Conservation (phyloP, 1,284 basidiomycete species). For the Thelephora terrestris region DNA sequence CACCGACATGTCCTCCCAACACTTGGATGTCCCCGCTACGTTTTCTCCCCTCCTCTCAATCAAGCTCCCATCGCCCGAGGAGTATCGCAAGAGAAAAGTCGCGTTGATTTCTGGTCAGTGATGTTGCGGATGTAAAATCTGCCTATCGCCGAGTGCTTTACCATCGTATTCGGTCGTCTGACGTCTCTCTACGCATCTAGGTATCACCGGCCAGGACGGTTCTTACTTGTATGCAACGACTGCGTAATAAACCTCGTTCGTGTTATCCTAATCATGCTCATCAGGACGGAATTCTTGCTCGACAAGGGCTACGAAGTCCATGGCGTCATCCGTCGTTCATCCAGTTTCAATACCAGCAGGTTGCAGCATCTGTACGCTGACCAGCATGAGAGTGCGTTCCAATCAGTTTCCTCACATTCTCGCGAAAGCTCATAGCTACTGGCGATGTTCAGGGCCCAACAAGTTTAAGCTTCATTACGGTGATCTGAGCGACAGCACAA, state of each 20-base stretch:
- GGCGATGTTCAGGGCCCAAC: slow-evolving; percentile 41
- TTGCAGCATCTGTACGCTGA: slow-evolving; percentile 85
- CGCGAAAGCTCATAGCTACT: not conserved
- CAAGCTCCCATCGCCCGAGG: slow-evolving; percentile 59
- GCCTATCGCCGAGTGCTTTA: not conserved
- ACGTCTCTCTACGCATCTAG: slow-evolving; percentile 26
- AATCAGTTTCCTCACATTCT: not conserved
- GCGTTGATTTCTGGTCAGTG: slow-evolving; percentile 75
- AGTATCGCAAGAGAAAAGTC: slow-evolving; percentile 80
- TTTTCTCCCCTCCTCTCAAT: slow-evolving; percentile 37
- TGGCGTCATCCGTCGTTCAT: slow-evolving; percentile 88
- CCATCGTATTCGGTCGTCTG: slow-evolving; percentile 4
- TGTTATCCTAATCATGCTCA: slow-evolving; percentile 6
- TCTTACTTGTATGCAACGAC: slow-evolving; percentile 63
- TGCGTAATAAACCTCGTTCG: slow-evolving; percentile 1
- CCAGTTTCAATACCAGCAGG: slow-evolving; percentile 89
- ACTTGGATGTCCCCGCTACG: slow-evolving; percentile 17
- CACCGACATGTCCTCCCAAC: slow-evolving; percentile 15
- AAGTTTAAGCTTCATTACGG: slow-evolving; percentile 88
- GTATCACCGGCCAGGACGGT: slow-evolving; percentile 89
- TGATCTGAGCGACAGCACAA: slow-evolving; percentile 86
- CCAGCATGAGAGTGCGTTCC: slow-evolving; percentile 66
- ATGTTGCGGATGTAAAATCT: not conserved
- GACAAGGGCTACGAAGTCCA: slow-evolving; percentile 87
- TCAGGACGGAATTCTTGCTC: slow-evolving; percentile 73